These are phyloP conservation scores for Naganishia onofrii DNA, from an alignment of 768 basidiomycete genomes.

Conservation along the genomic window DNA sequence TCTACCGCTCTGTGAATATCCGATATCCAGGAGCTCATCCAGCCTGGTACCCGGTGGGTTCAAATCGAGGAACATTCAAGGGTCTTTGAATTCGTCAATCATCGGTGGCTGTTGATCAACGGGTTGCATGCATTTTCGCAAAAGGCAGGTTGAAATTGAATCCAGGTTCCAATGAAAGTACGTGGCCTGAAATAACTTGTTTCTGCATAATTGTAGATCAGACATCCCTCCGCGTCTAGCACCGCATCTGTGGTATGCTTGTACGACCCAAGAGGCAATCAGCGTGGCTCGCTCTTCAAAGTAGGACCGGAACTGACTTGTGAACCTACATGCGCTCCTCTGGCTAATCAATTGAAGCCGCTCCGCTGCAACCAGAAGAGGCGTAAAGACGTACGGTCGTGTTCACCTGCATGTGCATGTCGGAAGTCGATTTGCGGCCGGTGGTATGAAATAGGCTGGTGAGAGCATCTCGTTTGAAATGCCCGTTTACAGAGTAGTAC, in stretches of 20 bases:
- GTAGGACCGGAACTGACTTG: neutral
- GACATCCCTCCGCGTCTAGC: neutral
- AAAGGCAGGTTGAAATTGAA: too few species aligned
- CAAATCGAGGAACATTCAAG: constrained; percentile 2
- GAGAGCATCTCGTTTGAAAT: too few species aligned
- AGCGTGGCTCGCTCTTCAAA: neutral
- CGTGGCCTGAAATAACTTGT: neutral
- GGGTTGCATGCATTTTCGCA: neutral
- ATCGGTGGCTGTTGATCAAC: neutral
- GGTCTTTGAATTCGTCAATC: neutral
- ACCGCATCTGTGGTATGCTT: neutral
- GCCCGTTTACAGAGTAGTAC: too few species aligned
- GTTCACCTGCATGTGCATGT: neutral
- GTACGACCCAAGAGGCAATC: neutral
- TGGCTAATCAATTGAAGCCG: neutral
- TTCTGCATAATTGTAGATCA: too few species aligned
- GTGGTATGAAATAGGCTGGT: too few species aligned
- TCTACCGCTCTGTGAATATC: neutral
- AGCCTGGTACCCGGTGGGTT: neutral
- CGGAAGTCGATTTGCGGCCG: neutral
- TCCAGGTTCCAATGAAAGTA: neutral
- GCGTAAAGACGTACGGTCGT: neutral
- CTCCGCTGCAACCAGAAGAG: neutral
- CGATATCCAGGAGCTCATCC: neutral
- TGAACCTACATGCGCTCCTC: neutral